A percentile compares a stretch with the other conserved stretches of the same genome.
Conservation (phyloP, 129 eudicot genomes). For the carrot (Daucus carota) region DNA sequence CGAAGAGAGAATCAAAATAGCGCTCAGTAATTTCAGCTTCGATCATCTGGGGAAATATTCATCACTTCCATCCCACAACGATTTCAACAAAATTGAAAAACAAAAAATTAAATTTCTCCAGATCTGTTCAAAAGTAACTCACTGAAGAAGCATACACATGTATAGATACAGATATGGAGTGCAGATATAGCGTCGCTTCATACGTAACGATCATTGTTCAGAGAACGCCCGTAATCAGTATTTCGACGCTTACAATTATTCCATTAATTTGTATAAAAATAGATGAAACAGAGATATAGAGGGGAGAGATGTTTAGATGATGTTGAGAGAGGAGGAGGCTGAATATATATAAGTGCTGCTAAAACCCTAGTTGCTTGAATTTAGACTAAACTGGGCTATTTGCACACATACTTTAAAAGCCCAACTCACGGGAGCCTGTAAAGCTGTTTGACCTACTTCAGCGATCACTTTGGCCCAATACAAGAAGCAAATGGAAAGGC, state of each 20-base stretch:
- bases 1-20: constrained; percentile 18
- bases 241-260: neutral
- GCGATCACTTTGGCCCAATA: too few species aligned
- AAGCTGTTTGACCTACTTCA: too few species aligned
- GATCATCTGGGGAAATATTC: constrained; percentile 76
- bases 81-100: neutral
- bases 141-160: neutral
- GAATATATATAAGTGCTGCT: too few species aligned
- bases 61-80: constrained; percentile 9
- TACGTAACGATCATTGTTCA: neutral
- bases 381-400: too few species aligned
- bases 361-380: too few species aligned
- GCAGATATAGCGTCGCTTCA: constrained; percentile 1
- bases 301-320: too few species aligned
- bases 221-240: constrained; percentile 8
- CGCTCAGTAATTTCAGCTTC: constrained; percentile 37
- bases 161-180: constrained; percentile 1
- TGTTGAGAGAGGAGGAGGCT: too few species aligned
- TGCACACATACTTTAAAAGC: too few species aligned
- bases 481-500: neutral
- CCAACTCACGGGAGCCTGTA: too few species aligned
- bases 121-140: neutral
- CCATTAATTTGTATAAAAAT: too few species aligned
- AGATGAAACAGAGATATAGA: neutral
- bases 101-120: neutral